These are phyloP conservation scores for Epichloe gansuensis DNA, from an alignment of 2,329 filamentous ascomycete genomes.

Conservation along the genomic window DNA sequence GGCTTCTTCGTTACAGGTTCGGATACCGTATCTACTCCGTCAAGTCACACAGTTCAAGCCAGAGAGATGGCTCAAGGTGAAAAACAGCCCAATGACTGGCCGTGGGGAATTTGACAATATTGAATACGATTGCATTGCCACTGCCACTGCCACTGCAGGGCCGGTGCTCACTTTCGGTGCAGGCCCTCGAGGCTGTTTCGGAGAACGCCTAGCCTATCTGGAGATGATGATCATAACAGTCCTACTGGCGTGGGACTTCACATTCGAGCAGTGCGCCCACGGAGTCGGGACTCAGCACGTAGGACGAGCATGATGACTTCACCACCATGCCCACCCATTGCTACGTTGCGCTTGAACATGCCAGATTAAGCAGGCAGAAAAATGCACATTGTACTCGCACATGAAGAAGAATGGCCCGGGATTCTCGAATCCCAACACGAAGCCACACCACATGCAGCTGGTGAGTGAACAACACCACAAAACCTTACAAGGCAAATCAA, in stretches of 20 bases:
- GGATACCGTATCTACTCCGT: slow-evolving; percentile 16
- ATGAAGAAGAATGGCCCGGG: background rate
- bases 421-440: background rate
- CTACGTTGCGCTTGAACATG: background rate
- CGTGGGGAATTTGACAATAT: background rate
- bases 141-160: background rate
- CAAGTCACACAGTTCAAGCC: slow-evolving; percentile 18
- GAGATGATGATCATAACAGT: slow-evolving; percentile 16
- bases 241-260: slow-evolving; percentile 18
- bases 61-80: slow-evolving; percentile 23
- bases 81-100: background rate
- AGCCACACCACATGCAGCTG: background rate
- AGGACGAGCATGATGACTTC: background rate
- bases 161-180: slow-evolving; percentile 12
- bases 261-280: background rate
- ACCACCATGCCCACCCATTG: background rate
- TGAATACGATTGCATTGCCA: background rate
- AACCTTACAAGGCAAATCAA: background rate
- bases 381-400: background rate
- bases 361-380: background rate
- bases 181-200: slow-evolving; percentile 16
- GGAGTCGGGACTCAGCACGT: background rate
- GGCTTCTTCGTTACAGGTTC: slow-evolving; percentile 16
- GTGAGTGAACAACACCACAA: background rate
- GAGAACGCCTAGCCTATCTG: slow-evolving; percentile 16